phyloP scores from a whole-genome alignment of 495 filamentous ascomycete species.

The Penicillium bialowiezense region DNA sequence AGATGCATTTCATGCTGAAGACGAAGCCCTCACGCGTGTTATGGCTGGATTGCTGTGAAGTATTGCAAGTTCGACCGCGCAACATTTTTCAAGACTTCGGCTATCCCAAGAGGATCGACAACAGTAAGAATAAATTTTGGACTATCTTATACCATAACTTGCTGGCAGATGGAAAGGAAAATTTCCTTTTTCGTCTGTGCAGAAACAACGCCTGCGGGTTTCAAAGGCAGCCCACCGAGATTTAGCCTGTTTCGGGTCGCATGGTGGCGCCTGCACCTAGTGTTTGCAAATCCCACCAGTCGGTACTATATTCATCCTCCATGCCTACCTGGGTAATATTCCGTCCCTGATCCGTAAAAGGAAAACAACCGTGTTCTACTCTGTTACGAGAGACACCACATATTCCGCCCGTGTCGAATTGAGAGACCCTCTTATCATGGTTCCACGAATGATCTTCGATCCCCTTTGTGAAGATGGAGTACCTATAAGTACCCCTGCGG shows the following conservation, averaged over 20 bases:
- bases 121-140: too few species aligned
- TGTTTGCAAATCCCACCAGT: constrained; percentile 17
- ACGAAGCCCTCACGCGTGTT: constrained; percentile 40
- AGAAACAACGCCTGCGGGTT: constrained; percentile 8
- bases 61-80: too few species aligned
- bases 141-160: too few species aligned
- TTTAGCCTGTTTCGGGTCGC: not conserved
- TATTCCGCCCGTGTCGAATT: not conserved
- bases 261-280: constrained; percentile 1
- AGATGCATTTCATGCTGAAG: constrained; percentile 37
- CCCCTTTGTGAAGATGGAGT: not conserved
- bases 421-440: not conserved
- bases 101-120: too few species aligned
- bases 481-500: not conserved
- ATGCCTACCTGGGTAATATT: too few species aligned
- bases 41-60: constrained; percentile 41
- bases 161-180: too few species aligned
- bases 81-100: too few species aligned
- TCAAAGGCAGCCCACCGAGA: too few species aligned
- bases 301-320: not conserved
- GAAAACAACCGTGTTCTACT: too few species aligned
- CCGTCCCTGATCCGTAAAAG: too few species aligned
- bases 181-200: too few species aligned
- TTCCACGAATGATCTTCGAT: constrained; percentile 9
- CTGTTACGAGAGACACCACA: too few species aligned